These are phyloP conservation scores for Didymella sp. DNA, from an alignment of 2,329 filamentous ascomycete species.

Conservation along the genomic window DNA sequence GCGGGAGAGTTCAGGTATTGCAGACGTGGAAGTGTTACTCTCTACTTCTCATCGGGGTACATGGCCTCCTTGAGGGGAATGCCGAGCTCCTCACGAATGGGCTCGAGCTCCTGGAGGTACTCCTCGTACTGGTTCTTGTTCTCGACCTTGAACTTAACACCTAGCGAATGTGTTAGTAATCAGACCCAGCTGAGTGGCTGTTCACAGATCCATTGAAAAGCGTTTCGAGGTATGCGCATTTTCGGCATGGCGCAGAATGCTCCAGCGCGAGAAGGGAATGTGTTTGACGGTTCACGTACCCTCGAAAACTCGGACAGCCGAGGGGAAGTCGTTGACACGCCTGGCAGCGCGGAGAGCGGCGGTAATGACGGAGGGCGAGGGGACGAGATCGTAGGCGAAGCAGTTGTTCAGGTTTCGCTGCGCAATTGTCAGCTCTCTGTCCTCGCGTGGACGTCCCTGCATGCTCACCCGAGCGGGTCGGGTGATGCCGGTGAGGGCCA, in stretches of 20 bases:
- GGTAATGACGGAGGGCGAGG: constrained; percentile 86
- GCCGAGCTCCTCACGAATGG: constrained; percentile 90
- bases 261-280: too few species aligned
- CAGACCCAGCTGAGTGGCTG: constrained; percentile 16
- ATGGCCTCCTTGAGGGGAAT: constrained; percentile 90
- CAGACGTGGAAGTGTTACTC: constrained; percentile 19
- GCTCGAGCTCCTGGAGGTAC: constrained; percentile 92
- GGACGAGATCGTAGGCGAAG: constrained; percentile 99
- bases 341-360: constrained; percentile 93
- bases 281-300: constrained; percentile 64
- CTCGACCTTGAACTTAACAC: constrained; percentile 99
- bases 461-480: constrained; percentile 19
- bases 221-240: background rate
- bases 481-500: constrained; percentile 25
- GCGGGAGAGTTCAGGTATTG: constrained; percentile 22
- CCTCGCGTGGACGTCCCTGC: background rate
- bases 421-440: constrained; percentile 27
- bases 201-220: background rate
- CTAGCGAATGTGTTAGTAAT: constrained; percentile 57
- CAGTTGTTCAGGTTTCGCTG: constrained; percentile 98
- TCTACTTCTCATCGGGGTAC: constrained; percentile 68
- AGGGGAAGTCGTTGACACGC: constrained; percentile 98
- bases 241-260: background rate
- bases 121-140: constrained; percentile 97
- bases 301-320: constrained; percentile 97